phyloP scores from a whole-genome alignment of 2,329 filamentous ascomycete genomes.

The Fusarium bactridioides region DNA sequence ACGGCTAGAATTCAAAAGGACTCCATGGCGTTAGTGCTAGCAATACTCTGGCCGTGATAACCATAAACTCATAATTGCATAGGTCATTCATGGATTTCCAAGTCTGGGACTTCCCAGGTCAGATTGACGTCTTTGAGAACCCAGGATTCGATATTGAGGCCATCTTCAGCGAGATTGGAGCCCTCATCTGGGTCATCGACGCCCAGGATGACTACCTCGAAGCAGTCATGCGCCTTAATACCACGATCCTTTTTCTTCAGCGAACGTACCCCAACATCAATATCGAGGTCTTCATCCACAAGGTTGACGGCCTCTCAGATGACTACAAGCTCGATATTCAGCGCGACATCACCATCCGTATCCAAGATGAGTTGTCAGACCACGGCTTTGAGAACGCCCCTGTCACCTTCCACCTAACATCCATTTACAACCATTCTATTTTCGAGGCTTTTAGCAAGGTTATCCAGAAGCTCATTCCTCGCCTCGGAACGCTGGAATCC shows the following conservation, averaged over 20 bases:
- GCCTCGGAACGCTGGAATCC: slow-evolving; percentile 89
- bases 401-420: slow-evolving; percentile 94
- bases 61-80: neutral
- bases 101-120: slow-evolving; percentile 96
- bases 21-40: slow-evolving; percentile 80
- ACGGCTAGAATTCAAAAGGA: slow-evolving; percentile 95
- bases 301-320: slow-evolving; percentile 95
- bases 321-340: slow-evolving; percentile 97
- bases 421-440: slow-evolving; percentile 98
- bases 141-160: slow-evolving; percentile 89
- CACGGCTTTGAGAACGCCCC: slow-evolving; percentile 92
- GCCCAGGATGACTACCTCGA: slow-evolving; percentile 98
- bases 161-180: slow-evolving; percentile 93
- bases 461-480: slow-evolving; percentile 95
- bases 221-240: slow-evolving; percentile 84
- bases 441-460: slow-evolving; percentile 99
- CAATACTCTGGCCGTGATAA: neutral
- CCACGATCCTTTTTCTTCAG: slow-evolving; percentile 88
- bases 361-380: slow-evolving; percentile 94
- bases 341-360: slow-evolving; percentile 94
- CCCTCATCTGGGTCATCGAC: slow-evolving; percentile 98
- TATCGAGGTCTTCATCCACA: slow-evolving; percentile 98
- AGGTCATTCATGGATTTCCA: slow-evolving; percentile 99
- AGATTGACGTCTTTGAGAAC: slow-evolving; percentile 88
- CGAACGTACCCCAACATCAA: slow-evolving; percentile 92